Conservation (phyloP, 2,329 filamentous ascomycete genomes). For the Neurospora sp. region DNA sequence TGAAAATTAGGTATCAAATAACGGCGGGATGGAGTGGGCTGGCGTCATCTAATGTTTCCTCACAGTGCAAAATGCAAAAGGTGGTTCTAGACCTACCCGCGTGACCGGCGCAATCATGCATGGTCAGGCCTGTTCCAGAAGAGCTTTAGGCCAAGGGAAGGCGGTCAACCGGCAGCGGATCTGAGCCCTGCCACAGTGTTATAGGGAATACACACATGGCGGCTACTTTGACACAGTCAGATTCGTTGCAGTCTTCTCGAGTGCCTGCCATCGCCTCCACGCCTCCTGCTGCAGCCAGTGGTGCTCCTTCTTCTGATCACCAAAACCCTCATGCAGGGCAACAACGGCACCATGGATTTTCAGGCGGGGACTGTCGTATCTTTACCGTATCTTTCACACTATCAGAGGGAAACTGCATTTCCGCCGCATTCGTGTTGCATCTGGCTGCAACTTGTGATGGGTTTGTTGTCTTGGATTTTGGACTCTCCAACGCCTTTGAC, state of each 20-base stretch:
- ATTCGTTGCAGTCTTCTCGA: not conserved
- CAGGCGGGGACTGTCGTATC: not conserved
- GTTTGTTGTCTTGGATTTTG: not conserved
- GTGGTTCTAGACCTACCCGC: not conserved
- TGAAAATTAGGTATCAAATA: not conserved
- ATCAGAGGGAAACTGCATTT: not conserved
- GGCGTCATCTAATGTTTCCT: not conserved
- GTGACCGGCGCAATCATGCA: not conserved
- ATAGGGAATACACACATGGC: not conserved
- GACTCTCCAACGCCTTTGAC: slow-evolving; percentile 1
- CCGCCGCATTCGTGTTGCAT: not conserved
- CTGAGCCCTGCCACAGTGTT: not conserved
- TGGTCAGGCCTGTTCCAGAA: not conserved
- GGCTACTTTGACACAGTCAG: not conserved
- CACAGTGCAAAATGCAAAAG: not conserved
- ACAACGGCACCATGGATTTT: not conserved
- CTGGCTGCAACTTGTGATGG: not conserved
- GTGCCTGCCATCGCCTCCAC: not conserved
- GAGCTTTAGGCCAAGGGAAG: not conserved
- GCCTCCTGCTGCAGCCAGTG: not conserved
- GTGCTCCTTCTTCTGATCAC: not conserved
- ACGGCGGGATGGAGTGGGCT: not conserved
- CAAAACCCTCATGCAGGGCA: not conserved
- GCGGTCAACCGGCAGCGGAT: not conserved
- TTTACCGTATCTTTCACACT: not conserved